Evolutionary conservation across 2,329 filamentous ascomycete genomes (phyloP).

Genomic region (Aspergillus sp.): DNA sequence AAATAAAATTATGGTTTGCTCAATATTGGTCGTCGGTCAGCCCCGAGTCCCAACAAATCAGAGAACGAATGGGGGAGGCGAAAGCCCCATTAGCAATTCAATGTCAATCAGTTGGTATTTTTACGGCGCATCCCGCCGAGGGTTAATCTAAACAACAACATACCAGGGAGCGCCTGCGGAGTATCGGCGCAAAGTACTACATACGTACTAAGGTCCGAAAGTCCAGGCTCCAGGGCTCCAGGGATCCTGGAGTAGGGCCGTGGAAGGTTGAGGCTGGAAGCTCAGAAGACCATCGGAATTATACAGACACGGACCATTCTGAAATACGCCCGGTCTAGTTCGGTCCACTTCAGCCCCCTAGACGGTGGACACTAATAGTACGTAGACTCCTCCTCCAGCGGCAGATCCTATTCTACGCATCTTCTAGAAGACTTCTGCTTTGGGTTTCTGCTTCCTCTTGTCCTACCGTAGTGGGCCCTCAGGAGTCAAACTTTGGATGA

Average conservation of each 20-base stretch:
- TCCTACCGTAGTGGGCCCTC: background rate
- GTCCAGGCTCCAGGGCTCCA: background rate
- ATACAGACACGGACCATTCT: background rate
- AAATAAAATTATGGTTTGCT: background rate
- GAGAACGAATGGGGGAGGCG: background rate
- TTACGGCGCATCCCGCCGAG: too few relatives aligned
- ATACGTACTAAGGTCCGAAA: too few relatives aligned
- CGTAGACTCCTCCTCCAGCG: background rate
- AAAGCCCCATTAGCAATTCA: background rate
- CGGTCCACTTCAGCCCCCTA: background rate
- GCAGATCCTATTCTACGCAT: slow-evolving; percentile 15
- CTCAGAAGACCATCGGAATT: background rate
- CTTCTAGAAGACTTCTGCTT: slow-evolving; percentile 23
- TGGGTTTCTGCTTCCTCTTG: background rate
- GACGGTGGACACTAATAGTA: background rate
- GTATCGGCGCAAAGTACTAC: too few relatives aligned
- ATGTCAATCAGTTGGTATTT: too few relatives aligned
- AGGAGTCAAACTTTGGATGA: background rate
- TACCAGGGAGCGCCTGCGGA: too few relatives aligned
- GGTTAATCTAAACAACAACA: too few relatives aligned
- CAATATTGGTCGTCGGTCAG: background rate
- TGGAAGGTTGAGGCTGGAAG: background rate
- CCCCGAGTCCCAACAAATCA: too few relatives aligned
- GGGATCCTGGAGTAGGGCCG: background rate
- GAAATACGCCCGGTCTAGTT: background rate